Evolutionary conservation across 768 basidiomycete genomes (phyloP).

Genomic region (Mrakia hoshinonis): DNA sequence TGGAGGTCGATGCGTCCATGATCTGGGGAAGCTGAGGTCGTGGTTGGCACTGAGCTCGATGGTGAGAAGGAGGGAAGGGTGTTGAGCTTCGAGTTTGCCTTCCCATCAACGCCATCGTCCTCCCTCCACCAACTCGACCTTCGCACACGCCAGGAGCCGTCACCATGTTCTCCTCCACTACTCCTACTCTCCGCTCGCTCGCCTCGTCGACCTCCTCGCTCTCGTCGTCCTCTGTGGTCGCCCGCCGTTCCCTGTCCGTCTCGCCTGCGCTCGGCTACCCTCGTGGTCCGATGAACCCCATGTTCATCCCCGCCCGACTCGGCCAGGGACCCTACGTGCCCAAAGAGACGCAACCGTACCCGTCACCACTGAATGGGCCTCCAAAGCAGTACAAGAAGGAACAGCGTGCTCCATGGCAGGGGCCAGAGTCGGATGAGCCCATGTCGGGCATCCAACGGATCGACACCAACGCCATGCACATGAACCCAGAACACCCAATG

Average conservation of each 20-base stretch:
- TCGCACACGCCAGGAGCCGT: not conserved
- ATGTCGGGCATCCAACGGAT: no score
- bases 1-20: not conserved
- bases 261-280: no score
- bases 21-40: not conserved
- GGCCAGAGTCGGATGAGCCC: not conserved
- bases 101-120: not conserved
- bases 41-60: no score
- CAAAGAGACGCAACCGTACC: not conserved
- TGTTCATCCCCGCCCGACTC: not conserved
- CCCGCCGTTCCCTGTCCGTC: not conserved
- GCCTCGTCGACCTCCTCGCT: not conserved
- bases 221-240: no score
- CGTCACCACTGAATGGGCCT: not conserved
- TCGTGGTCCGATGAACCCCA: not conserved
- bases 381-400: not conserved
- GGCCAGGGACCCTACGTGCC: not conserved
- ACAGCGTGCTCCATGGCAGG: constrained; percentile 4
- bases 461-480: not conserved
- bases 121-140: not conserved
- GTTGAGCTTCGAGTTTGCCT: not conserved
- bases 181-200: not conserved
- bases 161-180: not conserved
- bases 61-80: not conserved
- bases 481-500: not conserved